Evolutionary conservation across 345 rosid species (phyloP).

Genomic region (Streptanthus diversifolius): DNA sequence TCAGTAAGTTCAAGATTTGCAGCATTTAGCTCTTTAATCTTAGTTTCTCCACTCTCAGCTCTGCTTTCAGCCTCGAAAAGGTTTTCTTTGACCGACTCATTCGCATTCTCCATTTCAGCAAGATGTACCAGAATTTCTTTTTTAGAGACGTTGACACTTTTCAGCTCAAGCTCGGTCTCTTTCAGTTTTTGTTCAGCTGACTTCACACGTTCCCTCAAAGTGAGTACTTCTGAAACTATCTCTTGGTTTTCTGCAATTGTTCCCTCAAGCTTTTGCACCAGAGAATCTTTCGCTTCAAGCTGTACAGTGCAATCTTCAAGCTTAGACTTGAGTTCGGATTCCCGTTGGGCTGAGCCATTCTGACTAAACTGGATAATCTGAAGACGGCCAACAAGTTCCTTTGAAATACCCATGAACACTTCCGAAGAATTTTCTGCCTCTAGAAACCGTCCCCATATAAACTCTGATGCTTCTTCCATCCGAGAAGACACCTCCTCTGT

Average conservation of each 20-base stretch:
- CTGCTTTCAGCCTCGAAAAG: conserved; percentile 60
- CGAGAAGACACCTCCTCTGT: conserved; percentile 74
- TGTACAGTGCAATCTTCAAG: conserved; percentile 46
- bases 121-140: conserved; percentile 67
- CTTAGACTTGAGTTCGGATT: conserved; percentile 51
- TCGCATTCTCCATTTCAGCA: conserved; percentile 59
- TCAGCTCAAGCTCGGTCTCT: conserved; percentile 45
- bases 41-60: conserved; percentile 68
- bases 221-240: conserved; percentile 49
- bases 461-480: conserved; percentile 98
- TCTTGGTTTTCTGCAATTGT: conserved; percentile 35
- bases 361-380: conserved; percentile 70
- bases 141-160: conserved; percentile 44
- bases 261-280: conserved; percentile 56
- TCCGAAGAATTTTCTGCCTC: conserved; percentile 90
- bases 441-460: conserved; percentile 84
- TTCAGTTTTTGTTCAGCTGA: conserved; percentile 56
- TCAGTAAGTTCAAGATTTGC: conserved; percentile 74
- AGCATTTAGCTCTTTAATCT: conserved; percentile 58
- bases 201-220: conserved; percentile 51
- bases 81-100: conserved; percentile 65
- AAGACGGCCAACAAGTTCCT: conserved; percentile 60
- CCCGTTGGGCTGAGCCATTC: conserved; percentile 56
- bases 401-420: conserved; percentile 81
- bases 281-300: conserved; percentile 46